These are phyloP conservation scores for Biscogniauxia marginata DNA, from an alignment of 2,329 filamentous ascomycete genomes.

Conservation along the genomic window DNA sequence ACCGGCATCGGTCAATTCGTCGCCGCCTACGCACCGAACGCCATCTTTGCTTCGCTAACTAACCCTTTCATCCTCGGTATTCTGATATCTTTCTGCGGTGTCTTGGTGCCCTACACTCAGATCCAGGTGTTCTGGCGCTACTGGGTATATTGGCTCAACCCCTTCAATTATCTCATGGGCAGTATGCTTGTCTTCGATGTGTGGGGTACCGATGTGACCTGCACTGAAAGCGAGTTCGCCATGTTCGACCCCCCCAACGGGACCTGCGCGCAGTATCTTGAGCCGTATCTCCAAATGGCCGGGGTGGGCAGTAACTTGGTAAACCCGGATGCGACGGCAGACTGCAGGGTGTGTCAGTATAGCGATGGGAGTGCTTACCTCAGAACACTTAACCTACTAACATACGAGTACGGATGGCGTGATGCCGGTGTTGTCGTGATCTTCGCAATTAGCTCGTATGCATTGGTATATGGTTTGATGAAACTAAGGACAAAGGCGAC, in stretches of 20 bases:
- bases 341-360: neutral
- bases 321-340: neutral
- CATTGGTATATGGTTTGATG: conserved; percentile 8
- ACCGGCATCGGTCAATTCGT: conserved; percentile 43
- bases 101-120: conserved; percentile 60
- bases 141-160: conserved; percentile 67
- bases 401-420: neutral
- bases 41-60: conserved; percentile 62
- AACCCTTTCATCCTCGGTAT: conserved; percentile 71
- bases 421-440: neutral
- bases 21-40: conserved; percentile 64
- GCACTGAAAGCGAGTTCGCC: neutral
- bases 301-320: neutral
- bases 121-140: conserved; percentile 62
- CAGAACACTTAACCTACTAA: neutral
- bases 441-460: conserved; percentile 5
- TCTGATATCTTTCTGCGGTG: conserved; percentile 68
- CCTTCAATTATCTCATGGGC: conserved; percentile 59
- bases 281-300: neutral
- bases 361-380: neutral
- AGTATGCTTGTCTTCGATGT: neutral
- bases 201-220: neutral
- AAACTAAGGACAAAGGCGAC: conserved; percentile 8
- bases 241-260: neutral
- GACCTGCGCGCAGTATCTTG: neutral